Percentiles rank a stretch among this genome's conserved stretches.
Evolutionary conservation across 352 stramenopile genomes (phyloP).

Genomic region (Halophytophthora batemanensis): DNA sequence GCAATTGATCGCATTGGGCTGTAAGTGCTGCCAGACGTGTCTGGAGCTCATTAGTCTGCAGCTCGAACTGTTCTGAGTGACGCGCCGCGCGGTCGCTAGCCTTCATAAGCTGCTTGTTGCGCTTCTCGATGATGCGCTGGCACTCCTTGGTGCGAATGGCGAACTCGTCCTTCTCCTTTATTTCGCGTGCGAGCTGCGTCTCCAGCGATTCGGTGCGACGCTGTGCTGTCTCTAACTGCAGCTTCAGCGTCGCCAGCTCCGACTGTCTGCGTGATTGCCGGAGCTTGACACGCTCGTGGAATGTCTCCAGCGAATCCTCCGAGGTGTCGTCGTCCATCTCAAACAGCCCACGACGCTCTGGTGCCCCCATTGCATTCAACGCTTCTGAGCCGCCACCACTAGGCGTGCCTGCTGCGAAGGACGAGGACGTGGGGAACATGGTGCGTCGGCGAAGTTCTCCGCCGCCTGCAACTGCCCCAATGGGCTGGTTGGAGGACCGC

Average conservation of each 20-base stretch:
- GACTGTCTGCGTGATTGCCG: conserved; percentile 68
- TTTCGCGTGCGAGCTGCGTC: conserved; percentile 23
- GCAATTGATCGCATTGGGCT: conserved; percentile 33
- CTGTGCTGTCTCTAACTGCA: conserved; percentile 40
- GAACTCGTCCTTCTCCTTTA: conserved; percentile 58
- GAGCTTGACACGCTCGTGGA: conserved; percentile 67
- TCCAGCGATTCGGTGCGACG: conserved; percentile 31
- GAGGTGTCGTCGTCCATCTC: conserved; percentile 65
- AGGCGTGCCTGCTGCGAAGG: conserved; percentile 3
- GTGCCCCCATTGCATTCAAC: conserved; percentile 1
- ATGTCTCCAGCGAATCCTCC: conserved; percentile 72
- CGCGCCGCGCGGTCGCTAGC: conserved; percentile 67
- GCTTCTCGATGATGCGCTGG: conserved; percentile 82
- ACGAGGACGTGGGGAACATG: conserved; percentile 38
- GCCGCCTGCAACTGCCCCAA: not conserved
- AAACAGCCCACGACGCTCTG: conserved; percentile 67
- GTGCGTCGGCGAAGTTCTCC: conserved; percentile 28
- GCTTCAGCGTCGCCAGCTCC: conserved; percentile 48
- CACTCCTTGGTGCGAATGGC: conserved; percentile 77
- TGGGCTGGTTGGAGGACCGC: conserved; percentile 19
- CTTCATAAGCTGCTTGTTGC: conserved; percentile 85
- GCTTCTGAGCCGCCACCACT: conserved; percentile 6
- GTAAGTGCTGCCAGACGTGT: conserved; percentile 30
- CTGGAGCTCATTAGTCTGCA: conserved; percentile 44
- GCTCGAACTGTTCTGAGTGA: conserved; percentile 62